Evolutionary conservation across 2,329 filamentous ascomycete species (phyloP), one percentile per base, ranked within the genome.

Genomic region (Emergomyces orientalis): DNA sequence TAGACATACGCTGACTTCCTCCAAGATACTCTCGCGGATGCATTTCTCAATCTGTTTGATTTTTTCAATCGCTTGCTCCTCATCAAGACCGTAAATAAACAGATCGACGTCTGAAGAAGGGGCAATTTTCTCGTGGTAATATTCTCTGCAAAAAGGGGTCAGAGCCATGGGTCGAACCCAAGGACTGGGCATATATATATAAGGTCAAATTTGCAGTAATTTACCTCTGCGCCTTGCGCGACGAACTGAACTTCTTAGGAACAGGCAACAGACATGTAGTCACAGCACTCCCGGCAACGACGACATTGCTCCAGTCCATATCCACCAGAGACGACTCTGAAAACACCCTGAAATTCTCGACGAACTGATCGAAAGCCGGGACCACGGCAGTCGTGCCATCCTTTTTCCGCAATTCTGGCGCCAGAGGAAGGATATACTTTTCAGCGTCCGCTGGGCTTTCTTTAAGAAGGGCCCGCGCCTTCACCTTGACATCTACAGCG

Each of bases 81-180:
- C 89, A 9, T 81, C 86, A 65, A 95, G 80, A 0, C 87, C 90
- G 69, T 94, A 93, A 37, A 96, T 76, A 72, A 96, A 96, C 2
- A 96, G 80, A 72, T 95, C 91, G 11, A 96, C 88, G 73, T 96
- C 91, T 3, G 89, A 93, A 0, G 90, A 90, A 0, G 90, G 90
- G 13, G 88, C 89, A 66, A 93, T 84, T 65, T 86, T 85, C 70
- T 92, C 85, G 70, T 95, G 91, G 67, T 93, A 96, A 73, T 91
- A 95, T 75, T 87, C 79, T 71, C 87, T 79, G 71, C 79, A 39
- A 11, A 52, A 51, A 19, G 9, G 4, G 14, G 3, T 51, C n/a
- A 54, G 30, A 17, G 41, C 37, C 19, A 43, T 14, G 13, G 11
- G 22, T n/a, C 9, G n/a, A 32, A 13, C 11, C 13, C 37, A 51